These are phyloP conservation scores for Aspergillus baeticus DNA, from an alignment of 495 filamentous ascomycete species.

Conservation along the genomic window DNA sequence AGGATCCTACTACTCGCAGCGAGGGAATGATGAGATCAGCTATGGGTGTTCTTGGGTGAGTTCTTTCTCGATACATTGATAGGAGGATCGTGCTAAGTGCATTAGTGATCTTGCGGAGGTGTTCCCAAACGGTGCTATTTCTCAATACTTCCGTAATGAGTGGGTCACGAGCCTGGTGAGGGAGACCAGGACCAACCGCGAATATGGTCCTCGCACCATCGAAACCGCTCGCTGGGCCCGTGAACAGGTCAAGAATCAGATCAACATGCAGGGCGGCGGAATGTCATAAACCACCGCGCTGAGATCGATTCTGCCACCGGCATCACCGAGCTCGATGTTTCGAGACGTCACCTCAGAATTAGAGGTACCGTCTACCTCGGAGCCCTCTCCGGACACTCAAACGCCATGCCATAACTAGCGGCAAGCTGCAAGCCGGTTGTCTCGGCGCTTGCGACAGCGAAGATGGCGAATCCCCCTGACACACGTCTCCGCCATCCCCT, in stretches of 20 bases:
- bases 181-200: conserved; percentile 80
- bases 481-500: conserved; percentile 5
- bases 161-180: conserved; percentile 87
- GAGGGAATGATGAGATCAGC: conserved; percentile 87
- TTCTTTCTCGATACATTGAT: conserved; percentile 11
- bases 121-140: conserved; percentile 86
- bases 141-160: conserved; percentile 78
- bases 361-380: conserved; percentile 1
- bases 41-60: conserved; percentile 96
- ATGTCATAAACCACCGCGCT: conserved; percentile 34
- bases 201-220: conserved; percentile 77
- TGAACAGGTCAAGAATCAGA: conserved; percentile 94
- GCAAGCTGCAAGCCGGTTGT: conserved; percentile 6
- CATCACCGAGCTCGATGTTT: conserved; percentile 5
- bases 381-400: conserved; percentile 14
- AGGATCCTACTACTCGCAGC: conserved; percentile 74
- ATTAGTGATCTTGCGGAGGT: conserved; percentile 89
- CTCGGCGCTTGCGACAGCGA: background rate
- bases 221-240: conserved; percentile 97
- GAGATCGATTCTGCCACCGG: background rate
- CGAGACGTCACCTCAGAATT: conserved; percentile 17
- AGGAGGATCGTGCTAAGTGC: conserved; percentile 28
- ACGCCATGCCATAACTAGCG: conserved; percentile 17
- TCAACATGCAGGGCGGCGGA: conserved; percentile 43
- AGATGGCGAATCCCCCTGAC: background rate